phyloP scores from a whole-genome alignment of 805 yeast genomes.

The Schizosaccharomyces osmophilus region DNA sequence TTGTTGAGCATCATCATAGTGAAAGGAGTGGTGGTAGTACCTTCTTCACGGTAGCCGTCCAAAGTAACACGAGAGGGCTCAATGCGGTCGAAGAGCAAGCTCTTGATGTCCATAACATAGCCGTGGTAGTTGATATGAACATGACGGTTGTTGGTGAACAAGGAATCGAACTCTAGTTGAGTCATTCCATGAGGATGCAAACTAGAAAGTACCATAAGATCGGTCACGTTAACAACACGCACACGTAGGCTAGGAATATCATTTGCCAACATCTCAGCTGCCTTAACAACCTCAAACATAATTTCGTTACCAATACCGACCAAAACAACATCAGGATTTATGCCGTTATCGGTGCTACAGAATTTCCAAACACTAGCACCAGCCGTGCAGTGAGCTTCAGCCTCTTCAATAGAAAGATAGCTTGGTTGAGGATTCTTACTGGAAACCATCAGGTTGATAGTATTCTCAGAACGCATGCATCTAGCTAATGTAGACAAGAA shows the following conservation, averaged over 20 bases:
- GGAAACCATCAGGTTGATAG: slow-evolving; percentile 9
- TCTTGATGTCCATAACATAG: slow-evolving; percentile 8
- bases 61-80: slow-evolving; percentile 6
- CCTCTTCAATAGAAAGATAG: slow-evolving; percentile 8
- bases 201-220: slow-evolving; percentile 7
- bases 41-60: slow-evolving; percentile 9
- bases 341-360: slow-evolving; percentile 8
- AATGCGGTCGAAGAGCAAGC: slow-evolving; percentile 7
- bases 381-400: slow-evolving; percentile 8
- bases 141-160: slow-evolving; percentile 8
- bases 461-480: slow-evolving; percentile 7
- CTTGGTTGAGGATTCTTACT: slow-evolving; percentile 7
- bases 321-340: slow-evolving; percentile 9
- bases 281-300: slow-evolving; percentile 9
- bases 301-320: slow-evolving; percentile 9
- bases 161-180: slow-evolving; percentile 5
- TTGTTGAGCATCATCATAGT: slow-evolving; percentile 8
- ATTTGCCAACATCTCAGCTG: slow-evolving; percentile 7
- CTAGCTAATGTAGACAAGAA: slow-evolving; percentile 7
- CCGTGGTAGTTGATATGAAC: slow-evolving; percentile 9
- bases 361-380: slow-evolving; percentile 10
- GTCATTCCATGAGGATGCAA: slow-evolving; percentile 8
- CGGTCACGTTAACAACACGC: slow-evolving; percentile 9
- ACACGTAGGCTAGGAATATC: slow-evolving; percentile 6
- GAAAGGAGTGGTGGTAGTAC: slow-evolving; percentile 9